Conservation (phyloP, 1,284 basidiomycete genomes). For the Pyrrhoderma noxium region DNA sequence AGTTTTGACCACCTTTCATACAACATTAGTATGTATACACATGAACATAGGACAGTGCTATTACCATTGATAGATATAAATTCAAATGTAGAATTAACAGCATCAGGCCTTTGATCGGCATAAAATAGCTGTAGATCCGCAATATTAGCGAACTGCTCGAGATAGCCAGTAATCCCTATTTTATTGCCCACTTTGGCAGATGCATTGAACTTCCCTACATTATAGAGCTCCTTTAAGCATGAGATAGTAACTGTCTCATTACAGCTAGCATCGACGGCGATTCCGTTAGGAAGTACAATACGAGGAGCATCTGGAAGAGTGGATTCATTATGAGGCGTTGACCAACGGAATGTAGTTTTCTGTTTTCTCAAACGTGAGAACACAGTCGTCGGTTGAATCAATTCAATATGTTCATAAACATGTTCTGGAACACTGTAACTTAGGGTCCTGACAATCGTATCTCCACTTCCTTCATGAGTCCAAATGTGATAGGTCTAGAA, state of each 20-base stretch:
- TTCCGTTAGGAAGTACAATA: conserved; percentile 29
- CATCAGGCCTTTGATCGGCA: conserved; percentile 38
- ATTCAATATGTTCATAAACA: conserved; percentile 57
- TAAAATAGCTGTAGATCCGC: conserved; percentile 48
- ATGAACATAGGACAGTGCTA: conserved; percentile 9
- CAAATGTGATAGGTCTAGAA: conserved; percentile 56
- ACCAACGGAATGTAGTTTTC: conserved; percentile 38
- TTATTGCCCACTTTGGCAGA: conserved; percentile 34
- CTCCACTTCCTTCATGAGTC: conserved; percentile 45
- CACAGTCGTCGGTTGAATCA: conserved; percentile 70
- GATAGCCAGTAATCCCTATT: conserved; percentile 52
- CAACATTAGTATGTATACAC: conserved; percentile 18
- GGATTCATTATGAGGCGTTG: conserved; percentile 23
- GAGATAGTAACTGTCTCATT: conserved; percentile 26
- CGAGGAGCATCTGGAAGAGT: conserved; percentile 3
- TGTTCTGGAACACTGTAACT: conserved; percentile 59
- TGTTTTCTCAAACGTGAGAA: conserved; percentile 48
- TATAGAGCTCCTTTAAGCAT: conserved; percentile 46
- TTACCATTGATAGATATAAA: conserved; percentile 43
- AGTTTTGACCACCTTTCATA: conserved; percentile 45
- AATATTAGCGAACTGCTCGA: conserved; percentile 49
- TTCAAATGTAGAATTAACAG: conserved; percentile 36
- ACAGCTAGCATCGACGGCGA: conserved; percentile 45
- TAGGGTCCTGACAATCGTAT: conserved; percentile 56
- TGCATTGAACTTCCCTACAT: conserved; percentile 38